Conservation (phyloP, 257 asterid species). For the Penstemon eatonii region DNA sequence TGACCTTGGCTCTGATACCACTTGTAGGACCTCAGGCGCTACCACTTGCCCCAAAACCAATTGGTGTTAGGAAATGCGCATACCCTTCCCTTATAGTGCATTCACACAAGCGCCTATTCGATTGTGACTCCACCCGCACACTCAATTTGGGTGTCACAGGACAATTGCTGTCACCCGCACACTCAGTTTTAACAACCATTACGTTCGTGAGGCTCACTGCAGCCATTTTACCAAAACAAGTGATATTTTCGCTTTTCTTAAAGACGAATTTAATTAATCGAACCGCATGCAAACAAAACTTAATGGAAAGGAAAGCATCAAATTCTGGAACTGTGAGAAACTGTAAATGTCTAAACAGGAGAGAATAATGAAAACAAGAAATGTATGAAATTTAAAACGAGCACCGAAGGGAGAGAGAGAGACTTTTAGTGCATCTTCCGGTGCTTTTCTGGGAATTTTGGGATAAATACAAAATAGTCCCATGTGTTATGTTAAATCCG, state of each 20-base stretch:
- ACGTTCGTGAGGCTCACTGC: constrained; percentile 92
- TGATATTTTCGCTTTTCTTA: constrained; percentile 14
- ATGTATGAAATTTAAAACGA: constrained; percentile 17
- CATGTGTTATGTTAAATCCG: no score
- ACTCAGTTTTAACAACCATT: no score
- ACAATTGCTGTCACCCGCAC: no score
- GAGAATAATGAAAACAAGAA: constrained; percentile 24
- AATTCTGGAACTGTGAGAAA: neutral
- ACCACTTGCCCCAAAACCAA: no score
- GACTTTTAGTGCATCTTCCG: neutral
- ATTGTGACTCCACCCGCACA: no score
- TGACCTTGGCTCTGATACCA: no score
- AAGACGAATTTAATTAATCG: constrained; percentile 14
- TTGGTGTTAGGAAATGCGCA: no score
- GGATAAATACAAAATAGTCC: no score
- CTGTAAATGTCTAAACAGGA: neutral
- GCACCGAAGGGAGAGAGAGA: constrained; percentile 9
- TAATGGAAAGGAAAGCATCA: constrained; percentile 29
- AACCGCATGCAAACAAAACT: constrained; percentile 24
- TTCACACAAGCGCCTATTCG: no score
- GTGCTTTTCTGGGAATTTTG: neutral
- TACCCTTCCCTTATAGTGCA: no score
- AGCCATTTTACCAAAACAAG: constrained; percentile 54
- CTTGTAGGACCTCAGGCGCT: no score
- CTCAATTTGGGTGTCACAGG: no score